Evolutionary conservation across 768 basidiomycete species (phyloP), one percentile per base, ranked within the genome.

Genomic region (Strobilomyces echinocephalus): DNA sequence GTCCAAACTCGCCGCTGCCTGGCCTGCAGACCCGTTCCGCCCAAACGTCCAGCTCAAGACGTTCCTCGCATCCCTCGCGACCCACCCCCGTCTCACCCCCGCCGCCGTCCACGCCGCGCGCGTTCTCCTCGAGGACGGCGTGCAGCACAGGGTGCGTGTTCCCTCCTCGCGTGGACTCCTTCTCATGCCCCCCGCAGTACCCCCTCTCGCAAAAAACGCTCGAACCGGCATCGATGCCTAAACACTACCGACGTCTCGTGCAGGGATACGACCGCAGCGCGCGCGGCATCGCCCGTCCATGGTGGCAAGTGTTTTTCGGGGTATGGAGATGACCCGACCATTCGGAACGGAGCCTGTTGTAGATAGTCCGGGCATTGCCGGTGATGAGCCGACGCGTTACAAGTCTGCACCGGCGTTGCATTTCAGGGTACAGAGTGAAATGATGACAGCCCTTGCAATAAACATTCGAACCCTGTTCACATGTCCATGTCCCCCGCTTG

Each of bases 301-400:
- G 85, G 85, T 91, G 89, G 89, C 89, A 91, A 67, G 72, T 86
- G 40, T 87, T 91, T 68, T 84, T 91, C 59, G 80, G 81, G 36
- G 76, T 89, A 54, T 89, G 88, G 87, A 60, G 55, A 56, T 69
- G 56, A 33, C 20, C 12, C 26, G 36, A 40, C 20, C 33, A 28
- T 33, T 55, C 52, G 57, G 50, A 59, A 53, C 52, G 18, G 33
- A 39, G 15, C 34, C 12, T 24, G 31, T 42, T 40, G 30, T 24
- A 54, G 54, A 34, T 51, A 50, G 36, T 46, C 40, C 53, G 34
- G 30, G 30, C 6, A 30, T 7, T 30, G 30, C 9, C 30, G 30
- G 9, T 5, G 30, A 28, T 8, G n/a, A n/a, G n/a, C n/a, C n/a
- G n/a, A n/a, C 4, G 24, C 24, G 24, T 24, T 24, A 4, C n/a